These are phyloP conservation scores for Rubia peregrina DNA, from an alignment of 305 asterid species.

Conservation along the genomic window DNA sequence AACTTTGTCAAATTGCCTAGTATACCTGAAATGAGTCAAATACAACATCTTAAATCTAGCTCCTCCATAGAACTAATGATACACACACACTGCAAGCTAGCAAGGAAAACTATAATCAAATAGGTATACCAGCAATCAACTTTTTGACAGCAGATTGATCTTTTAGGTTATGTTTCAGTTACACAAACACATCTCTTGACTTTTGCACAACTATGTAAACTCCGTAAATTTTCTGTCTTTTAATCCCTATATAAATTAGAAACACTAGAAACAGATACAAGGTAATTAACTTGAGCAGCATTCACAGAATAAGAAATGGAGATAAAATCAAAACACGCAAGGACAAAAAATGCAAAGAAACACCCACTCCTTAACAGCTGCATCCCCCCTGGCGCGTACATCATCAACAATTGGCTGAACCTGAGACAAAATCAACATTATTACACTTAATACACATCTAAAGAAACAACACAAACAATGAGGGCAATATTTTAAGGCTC, in stretches of 20 bases:
- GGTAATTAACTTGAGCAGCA: background rate
- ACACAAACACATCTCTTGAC: background rate
- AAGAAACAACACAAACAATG: background rate
- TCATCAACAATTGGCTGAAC: slow-evolving; percentile 97
- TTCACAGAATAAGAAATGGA: slow-evolving; percentile 8
- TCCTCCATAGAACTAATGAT: background rate
- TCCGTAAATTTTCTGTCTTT: background rate
- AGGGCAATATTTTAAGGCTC: slow-evolving; percentile 27
- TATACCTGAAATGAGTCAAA: slow-evolving; percentile 47
- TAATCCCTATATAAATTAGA: background rate
- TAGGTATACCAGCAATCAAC: background rate
- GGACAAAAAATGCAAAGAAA: slow-evolving; percentile 16
- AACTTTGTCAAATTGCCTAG: slow-evolving; percentile 76
- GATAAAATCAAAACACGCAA: background rate
- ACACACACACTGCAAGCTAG: background rate
- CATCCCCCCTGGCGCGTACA: slow-evolving; percentile 74
- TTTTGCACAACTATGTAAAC: background rate
- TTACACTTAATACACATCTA: background rate
- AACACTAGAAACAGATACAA: background rate
- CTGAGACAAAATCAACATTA: slow-evolving; percentile 31
- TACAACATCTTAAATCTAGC: slow-evolving; percentile 5
- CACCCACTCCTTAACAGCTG: slow-evolving; percentile 92
- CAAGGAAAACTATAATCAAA: background rate
- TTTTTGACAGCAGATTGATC: background rate
- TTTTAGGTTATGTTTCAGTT: background rate